A percentile compares a stretch with the other conserved stretches of the same genome.
phyloP scores from a whole-genome alignment of 2,329 filamentous ascomycete species.

The Dactylella cylindrospora region DNA sequence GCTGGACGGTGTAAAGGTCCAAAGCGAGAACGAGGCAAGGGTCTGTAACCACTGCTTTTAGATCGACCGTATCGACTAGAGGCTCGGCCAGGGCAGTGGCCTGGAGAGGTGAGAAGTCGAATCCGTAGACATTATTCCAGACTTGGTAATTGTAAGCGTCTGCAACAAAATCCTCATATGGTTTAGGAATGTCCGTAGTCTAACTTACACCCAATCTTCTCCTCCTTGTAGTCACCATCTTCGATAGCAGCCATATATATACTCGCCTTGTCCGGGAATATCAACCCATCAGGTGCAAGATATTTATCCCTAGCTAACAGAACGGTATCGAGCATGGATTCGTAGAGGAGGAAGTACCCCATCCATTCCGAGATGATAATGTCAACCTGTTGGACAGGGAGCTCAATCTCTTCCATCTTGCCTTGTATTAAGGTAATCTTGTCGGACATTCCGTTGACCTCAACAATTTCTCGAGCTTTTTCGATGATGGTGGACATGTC shows the following conservation, averaged over 20 bases:
- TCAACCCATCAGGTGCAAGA: constrained; percentile 79
- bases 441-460: constrained; percentile 83
- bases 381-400: constrained; percentile 93
- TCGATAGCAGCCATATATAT: constrained; percentile 97
- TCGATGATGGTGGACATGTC: constrained; percentile 99
- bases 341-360: constrained; percentile 98
- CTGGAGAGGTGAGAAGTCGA: constrained; percentile 94
- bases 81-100: constrained; percentile 90
- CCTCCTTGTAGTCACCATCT: constrained; percentile 98
- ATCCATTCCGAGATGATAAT: constrained; percentile 99
- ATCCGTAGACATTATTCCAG: constrained; percentile 99
- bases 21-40: constrained; percentile 80
- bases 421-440: constrained; percentile 98
- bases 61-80: constrained; percentile 93
- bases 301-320: constrained; percentile 94
- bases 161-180: background rate
- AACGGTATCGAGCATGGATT: constrained; percentile 98
- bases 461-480: constrained; percentile 94
- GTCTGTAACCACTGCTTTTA: constrained; percentile 95
- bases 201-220: constrained; percentile 95
- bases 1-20: constrained; percentile 87
- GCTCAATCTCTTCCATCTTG: constrained; percentile 98
- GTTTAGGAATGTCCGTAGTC: constrained; percentile 3
- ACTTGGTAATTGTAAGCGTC: constrained; percentile 62
- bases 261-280: constrained; percentile 98